phyloP scores from a whole-genome alignment of 1,139 yeast species.

The Debaryomyces nepalensis region DNA sequence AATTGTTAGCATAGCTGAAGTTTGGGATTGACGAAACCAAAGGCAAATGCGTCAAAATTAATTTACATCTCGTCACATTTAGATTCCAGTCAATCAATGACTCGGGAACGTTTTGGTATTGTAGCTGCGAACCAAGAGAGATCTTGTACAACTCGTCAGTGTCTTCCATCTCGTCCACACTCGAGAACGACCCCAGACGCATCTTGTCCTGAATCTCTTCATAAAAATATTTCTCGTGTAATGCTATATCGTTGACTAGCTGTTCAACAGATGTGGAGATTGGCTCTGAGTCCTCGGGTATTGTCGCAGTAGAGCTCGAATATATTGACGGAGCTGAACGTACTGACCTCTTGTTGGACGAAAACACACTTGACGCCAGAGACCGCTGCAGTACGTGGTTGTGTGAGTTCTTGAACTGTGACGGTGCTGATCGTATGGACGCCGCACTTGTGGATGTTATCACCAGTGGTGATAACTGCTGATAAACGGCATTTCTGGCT shows the following conservation, averaged over 20 bases:
- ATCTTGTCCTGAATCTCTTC: slow-evolving; percentile 20
- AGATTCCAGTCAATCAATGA: slow-evolving; percentile 52
- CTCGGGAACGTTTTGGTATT: slow-evolving; percentile 47
- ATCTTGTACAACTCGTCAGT: slow-evolving; percentile 40
- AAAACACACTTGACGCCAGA: slow-evolving; percentile 39
- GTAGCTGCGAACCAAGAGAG: slow-evolving; percentile 46
- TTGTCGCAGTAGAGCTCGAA: slow-evolving; percentile 49
- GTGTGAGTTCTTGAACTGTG: slow-evolving; percentile 23
- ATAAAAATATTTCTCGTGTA: slow-evolving; percentile 42
- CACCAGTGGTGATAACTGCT: slow-evolving; percentile 43
- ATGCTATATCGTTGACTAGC: slow-evolving; percentile 46
- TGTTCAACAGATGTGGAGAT: slow-evolving; percentile 50
- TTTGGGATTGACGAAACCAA: slow-evolving; percentile 44
- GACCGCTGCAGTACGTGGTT: slow-evolving; percentile 26
- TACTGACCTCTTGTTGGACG: slow-evolving; percentile 44
- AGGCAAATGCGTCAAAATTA: slow-evolving; percentile 45
- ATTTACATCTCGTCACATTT: slow-evolving; percentile 51
- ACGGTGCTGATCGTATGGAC: slow-evolving; percentile 40
- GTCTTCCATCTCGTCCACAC: slow-evolving; percentile 25
- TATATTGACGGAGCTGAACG: slow-evolving; percentile 51
- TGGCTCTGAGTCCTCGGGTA: slow-evolving; percentile 53
- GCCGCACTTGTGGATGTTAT: slow-evolving; percentile 30
- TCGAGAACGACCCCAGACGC: slow-evolving; percentile 15
- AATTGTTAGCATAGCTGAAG: slow-evolving; percentile 36
- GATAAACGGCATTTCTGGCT: slow-evolving; percentile 53